Evolutionary conservation across 108 stramenopile genomes (phyloP).

Genomic region (Ochromonas danica): DNA sequence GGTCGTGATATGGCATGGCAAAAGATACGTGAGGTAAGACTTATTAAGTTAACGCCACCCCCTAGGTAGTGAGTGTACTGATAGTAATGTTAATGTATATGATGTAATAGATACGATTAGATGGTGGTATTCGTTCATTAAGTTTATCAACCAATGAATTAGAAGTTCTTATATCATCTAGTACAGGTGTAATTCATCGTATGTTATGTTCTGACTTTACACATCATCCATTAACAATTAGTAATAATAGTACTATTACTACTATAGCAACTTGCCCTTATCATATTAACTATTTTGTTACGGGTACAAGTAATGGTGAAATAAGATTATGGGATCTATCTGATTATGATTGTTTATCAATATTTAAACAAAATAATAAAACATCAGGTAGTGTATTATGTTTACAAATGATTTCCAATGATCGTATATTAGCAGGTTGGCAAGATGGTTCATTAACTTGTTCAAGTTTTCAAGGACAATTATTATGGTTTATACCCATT

Average conservation of each 20-base stretch:
- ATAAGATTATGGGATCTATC: slow-evolving; percentile 55
- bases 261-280: slow-evolving; percentile 38
- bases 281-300: slow-evolving; percentile 46
- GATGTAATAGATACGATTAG: not conserved
- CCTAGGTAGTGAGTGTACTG: too few relatives aligned
- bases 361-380: not conserved
- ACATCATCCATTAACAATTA: not conserved
- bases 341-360: slow-evolving; percentile 38
- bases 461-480: slow-evolving; percentile 40
- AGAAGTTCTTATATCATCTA: not conserved
- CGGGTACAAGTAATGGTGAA: slow-evolving; percentile 42
- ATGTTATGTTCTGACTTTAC: not conserved
- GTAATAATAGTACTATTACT: slow-evolving; percentile 38
- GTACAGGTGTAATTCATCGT: not conserved
- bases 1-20: slow-evolving; percentile 56
- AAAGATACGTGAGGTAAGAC: slow-evolving; percentile 6
- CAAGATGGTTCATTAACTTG: slow-evolving; percentile 47
- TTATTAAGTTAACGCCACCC: too few relatives aligned
- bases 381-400: slow-evolving; percentile 38
- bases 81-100: too few relatives aligned
- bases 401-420: slow-evolving; percentile 41
- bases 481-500: slow-evolving; percentile 47
- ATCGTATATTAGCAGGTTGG: slow-evolving; percentile 51
- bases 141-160: slow-evolving; percentile 2
- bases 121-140: not conserved